Evolutionary conservation across 140 eudicot genomes (phyloP).

Genomic region (Anethum foeniculum): DNA sequence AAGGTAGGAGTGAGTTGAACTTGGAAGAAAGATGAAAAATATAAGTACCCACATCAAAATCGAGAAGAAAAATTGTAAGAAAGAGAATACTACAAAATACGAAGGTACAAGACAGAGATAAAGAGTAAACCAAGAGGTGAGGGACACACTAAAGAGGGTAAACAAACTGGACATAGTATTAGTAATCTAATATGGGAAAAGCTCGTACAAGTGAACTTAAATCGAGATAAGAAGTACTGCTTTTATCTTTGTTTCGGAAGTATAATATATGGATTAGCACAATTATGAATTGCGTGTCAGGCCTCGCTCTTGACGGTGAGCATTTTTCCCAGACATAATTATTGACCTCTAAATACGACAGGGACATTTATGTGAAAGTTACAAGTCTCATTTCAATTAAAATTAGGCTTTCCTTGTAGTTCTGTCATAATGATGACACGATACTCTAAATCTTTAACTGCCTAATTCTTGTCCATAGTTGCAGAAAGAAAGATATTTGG

Average conservation of each 20-base stretch:
- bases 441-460: neutral
- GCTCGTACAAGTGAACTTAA: neutral
- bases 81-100: neutral
- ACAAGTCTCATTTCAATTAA: neutral
- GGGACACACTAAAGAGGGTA: neutral
- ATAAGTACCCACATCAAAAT: neutral
- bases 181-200: neutral
- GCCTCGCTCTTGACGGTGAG: neutral
- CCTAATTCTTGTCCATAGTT: neutral
- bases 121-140: neutral
- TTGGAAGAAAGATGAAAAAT: neutral
- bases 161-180: neutral
- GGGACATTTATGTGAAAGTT: neutral
- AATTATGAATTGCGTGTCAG: neutral
- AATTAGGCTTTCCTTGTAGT: neutral
- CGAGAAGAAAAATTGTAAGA: neutral
- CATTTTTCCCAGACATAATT: neutral
- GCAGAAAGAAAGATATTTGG: neutral
- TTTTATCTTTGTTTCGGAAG: neutral
- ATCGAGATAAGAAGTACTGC: neutral
- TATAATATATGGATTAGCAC: neutral
- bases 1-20: neutral
- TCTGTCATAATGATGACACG: neutral
- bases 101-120: neutral
- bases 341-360: neutral